Evolutionary conservation across 169 alveolate genomes (phyloP).

Genomic region (Plasmodium blacklocki): DNA sequence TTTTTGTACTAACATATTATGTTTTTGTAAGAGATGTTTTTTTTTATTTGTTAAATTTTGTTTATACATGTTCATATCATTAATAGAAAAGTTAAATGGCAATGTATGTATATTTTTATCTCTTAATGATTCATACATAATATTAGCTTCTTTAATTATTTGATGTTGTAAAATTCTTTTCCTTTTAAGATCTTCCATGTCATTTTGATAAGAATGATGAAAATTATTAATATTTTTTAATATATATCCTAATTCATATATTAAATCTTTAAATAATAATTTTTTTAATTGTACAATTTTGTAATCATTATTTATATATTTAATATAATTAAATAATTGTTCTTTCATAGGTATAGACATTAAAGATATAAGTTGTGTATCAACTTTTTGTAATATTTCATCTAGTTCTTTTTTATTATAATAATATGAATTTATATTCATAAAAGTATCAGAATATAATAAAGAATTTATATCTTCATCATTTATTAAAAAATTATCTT

Average conservation of each 20-base stretch:
- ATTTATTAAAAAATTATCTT: conserved; percentile 13
- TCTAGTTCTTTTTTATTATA: conserved; percentile 26
- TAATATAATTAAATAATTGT: conserved; percentile 40
- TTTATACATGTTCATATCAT: conserved; percentile 64
- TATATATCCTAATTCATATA: conserved; percentile 13
- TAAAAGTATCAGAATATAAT: not conserved
- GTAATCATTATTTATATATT: conserved; percentile 16
- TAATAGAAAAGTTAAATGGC: conserved; percentile 61
- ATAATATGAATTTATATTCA: conserved; percentile 32
- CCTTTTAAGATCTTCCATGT: not conserved
- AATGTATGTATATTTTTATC: conserved; percentile 46
- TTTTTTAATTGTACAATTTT: conserved; percentile 27
- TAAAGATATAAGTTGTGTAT: conserved; percentile 27
- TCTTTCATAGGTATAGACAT: conserved; percentile 62
- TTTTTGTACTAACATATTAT: conserved; percentile 18
- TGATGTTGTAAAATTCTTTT: conserved; percentile 8
- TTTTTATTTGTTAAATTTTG: conserved; percentile 26
- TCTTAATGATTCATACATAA: conserved; percentile 54
- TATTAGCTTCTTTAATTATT: conserved; percentile 18
- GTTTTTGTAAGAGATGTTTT: conserved; percentile 45
- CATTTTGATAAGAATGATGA: conserved; percentile 5
- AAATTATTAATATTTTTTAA: conserved; percentile 9
- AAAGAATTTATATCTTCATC: not conserved
- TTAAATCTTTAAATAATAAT: conserved; percentile 27
- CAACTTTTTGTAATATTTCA: conserved; percentile 27